phyloP scores from a whole-genome alignment of 2,329 filamentous ascomycete genomes.

The Cercospora sp. region DNA sequence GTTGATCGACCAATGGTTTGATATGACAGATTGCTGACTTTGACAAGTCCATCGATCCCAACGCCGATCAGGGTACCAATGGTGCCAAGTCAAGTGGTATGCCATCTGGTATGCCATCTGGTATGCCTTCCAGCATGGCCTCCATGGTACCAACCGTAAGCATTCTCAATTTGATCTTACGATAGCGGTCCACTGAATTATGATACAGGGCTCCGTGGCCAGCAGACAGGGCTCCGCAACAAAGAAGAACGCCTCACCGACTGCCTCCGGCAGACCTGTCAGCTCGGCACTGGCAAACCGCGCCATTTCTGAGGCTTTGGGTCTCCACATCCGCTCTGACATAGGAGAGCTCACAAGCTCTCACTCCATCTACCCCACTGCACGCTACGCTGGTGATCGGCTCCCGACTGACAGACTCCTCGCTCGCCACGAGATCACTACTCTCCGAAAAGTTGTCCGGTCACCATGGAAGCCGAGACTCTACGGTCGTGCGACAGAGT shows the following conservation, averaged over 20 bases:
- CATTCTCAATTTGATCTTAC: neutral
- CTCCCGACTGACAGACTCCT: neutral
- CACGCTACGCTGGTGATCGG: neutral
- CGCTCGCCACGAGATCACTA: neutral
- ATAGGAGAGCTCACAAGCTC: neutral
- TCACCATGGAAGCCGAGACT: neutral
- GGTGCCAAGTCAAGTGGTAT: neutral
- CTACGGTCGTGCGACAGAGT: neutral
- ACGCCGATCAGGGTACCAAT: conserved; percentile 4
- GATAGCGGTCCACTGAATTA: neutral
- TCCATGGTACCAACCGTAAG: neutral
- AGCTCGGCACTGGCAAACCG: neutral
- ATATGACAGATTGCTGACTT: neutral
- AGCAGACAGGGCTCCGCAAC: neutral
- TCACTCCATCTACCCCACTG: neutral
- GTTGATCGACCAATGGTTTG: neutral
- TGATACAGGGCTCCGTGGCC: neutral
- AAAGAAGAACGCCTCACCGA: neutral
- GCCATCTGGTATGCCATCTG: neutral
- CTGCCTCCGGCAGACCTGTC: neutral
- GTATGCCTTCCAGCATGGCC: neutral
- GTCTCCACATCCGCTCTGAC: neutral
- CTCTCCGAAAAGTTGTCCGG: neutral
- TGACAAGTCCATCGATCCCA: neutral
- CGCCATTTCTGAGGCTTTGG: neutral